Evolutionary conservation across 805 yeast genomes (phyloP), one percentile per base, ranked within the genome.

Genomic region (Ogataea pini): DNA sequence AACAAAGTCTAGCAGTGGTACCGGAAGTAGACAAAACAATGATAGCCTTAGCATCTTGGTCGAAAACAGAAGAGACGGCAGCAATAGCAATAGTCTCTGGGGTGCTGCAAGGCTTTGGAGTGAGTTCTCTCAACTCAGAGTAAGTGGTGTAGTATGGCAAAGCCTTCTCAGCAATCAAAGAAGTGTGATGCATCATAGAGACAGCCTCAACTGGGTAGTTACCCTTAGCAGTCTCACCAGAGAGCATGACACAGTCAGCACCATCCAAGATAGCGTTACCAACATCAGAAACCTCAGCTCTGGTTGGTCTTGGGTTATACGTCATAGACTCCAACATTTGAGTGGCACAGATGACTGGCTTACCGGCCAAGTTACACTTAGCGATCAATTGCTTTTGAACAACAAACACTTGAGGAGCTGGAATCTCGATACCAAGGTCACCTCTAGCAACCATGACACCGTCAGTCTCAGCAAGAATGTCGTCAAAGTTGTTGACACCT

Each of bases 401-500:
- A 64, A 94, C 90, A 72, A 94, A 91, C 56, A 94, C 99, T 78
- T 91, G 95, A 58, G 97, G 92, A 59, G 99, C 98, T 60, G 98
- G 98, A 67, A 94, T 94, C 80, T 94, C 99, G 68, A 94, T 94
- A 82, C 99, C 99, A 66, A 94, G 82, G 74, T 94, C 99, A 81
- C 99, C 99, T 78, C 99, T 86, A 67, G 99, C 99, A 72, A 94
- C 98, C 99, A 94, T 94, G 68, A 94, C 97, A 80, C 98, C 99
- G 71, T 94, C 99, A 56, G 99, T 94, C 73, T 84, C 96, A 65
- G 71, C 72, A 70, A 94, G 83, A 69, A 94, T 94, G 56, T 89
- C 97, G 73, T 94, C 99, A 70, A 94, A 94, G 85, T 94, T 94
- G 87, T 94, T 91, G 66, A 94, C 98, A 82, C 99, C 99, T 77